Evolutionary conservation across 2,329 filamentous ascomycete genomes (phyloP), one percentile per base, ranked within the genome.

Genomic region (Trichophyton verrucosum): DNA sequence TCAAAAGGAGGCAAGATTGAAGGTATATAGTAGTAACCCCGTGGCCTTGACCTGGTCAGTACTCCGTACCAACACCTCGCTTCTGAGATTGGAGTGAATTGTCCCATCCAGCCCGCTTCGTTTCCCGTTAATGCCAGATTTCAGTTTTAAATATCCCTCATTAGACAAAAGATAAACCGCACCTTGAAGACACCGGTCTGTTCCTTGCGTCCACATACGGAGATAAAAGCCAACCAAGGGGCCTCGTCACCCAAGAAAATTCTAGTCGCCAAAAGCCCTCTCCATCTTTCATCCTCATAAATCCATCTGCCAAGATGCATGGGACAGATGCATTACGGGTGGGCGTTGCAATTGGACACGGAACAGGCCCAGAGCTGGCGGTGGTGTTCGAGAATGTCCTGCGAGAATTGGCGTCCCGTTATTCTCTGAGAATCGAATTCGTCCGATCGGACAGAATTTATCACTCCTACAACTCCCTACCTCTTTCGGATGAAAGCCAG

Each of bases 341-440:
- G 20, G 55, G 55, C 3, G 20, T 57, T 40, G 55, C 55, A 5
- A 40, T 57, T 20, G 55, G 55, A 13, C 30, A 57, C 22, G 55
- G 55, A 42, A 57, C 55, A n/a, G 55, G 55, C 17, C 55, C 55
- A 22, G 55, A 57, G 55, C 55, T 57, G 11, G 55, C 55, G 20
- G 30, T 17, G n/a, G 55, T 24, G 22, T 57, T 57, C 22, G 55
- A 57, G 13, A n/a, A 57, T 40, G 55, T 57, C n/a, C 7, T 40
- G 55, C 55, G 11, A 20, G 24, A 57, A 30, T 20, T 57, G 38
- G 55, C 55, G 20, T 57, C 55, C 40, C 55, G 55, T 42, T 42
- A 57, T 24, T 57, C 55, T 40, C 20, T 57, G 8, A 11, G 15
- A 9, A n/a, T 57, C 20, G 55, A 57, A 20, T 57, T 57, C 40